These are phyloP conservation scores for Sequoia sempervirens DNA, from an alignment of 75 land plant species.

Conservation along the genomic window DNA sequence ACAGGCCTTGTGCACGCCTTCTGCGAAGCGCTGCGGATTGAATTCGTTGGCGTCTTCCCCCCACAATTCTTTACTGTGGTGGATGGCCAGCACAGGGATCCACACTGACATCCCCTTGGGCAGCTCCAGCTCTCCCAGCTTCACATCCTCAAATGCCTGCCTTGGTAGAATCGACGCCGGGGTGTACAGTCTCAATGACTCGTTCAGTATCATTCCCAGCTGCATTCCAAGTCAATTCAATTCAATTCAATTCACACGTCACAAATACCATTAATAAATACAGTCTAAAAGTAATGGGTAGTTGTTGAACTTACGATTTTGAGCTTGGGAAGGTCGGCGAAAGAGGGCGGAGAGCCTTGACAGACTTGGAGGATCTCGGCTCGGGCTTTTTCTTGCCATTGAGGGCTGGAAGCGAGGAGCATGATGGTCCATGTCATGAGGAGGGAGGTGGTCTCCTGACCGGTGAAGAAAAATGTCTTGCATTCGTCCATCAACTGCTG, in stretches of 20 bases:
- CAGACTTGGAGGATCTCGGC: conserved; percentile 52
- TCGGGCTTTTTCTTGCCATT: conserved; percentile 85
- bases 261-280: background rate
- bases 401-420: conserved; percentile 73
- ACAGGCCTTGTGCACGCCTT: conserved; percentile 31
- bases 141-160: conserved; percentile 60
- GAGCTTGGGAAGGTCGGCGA: conserved; percentile 61
- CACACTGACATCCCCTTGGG: conserved; percentile 74
- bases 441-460: conserved; percentile 81
- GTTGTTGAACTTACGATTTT: conserved; percentile 39
- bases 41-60: conserved; percentile 72
- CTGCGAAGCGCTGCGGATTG: conserved; percentile 70
- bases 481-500: conserved; percentile 81
- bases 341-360: conserved; percentile 29
- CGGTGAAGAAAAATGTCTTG: conserved; percentile 93
- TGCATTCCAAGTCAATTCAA: conserved; percentile 16
- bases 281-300: too few relatives aligned
- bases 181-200: conserved; percentile 73
- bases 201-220: conserved; percentile 82
- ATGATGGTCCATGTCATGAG: conserved; percentile 84
- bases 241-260: background rate
- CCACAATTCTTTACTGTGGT: conserved; percentile 69
- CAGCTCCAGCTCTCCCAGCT: conserved; percentile 51
- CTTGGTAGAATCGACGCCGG: conserved; percentile 57
- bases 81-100: conserved; percentile 66